A percentile compares a stretch with the other conserved stretches of the same genome.
Evolutionary conservation across 345 rosid genomes (phyloP).

Genomic region (Gossypium longicalyx): DNA sequence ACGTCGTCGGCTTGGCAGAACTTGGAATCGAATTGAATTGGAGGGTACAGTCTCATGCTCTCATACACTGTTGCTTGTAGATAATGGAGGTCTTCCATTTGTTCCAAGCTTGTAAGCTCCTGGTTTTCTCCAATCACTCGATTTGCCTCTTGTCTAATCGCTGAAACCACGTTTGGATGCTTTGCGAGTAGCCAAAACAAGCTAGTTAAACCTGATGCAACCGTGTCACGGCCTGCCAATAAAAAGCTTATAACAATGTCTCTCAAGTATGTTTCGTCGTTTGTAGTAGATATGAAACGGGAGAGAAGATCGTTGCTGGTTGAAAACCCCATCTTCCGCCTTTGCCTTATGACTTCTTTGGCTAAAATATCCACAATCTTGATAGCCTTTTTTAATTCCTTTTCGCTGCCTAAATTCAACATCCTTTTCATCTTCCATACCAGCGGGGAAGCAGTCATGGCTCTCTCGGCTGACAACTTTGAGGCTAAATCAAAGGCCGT

Average conservation of each 20-base stretch:
- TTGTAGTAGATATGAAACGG: slow-evolving; percentile 50
- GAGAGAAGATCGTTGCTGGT: slow-evolving; percentile 51
- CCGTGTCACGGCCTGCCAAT: slow-evolving; percentile 57
- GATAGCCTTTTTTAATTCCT: slow-evolving; percentile 43
- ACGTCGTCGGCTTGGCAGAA: slow-evolving; percentile 37
- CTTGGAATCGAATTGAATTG: slow-evolving; percentile 56
- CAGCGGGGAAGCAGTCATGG: slow-evolving; percentile 44
- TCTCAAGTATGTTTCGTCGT: slow-evolving; percentile 42
- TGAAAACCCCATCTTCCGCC: slow-evolving; percentile 32
- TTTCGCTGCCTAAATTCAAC: slow-evolving; percentile 62
- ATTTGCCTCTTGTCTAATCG: slow-evolving; percentile 33
- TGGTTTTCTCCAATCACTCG: slow-evolving; percentile 28
- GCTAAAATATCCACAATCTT: slow-evolving; percentile 44
- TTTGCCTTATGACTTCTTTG: slow-evolving; percentile 42
- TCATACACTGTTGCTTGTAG: slow-evolving; percentile 44
- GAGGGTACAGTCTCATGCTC: slow-evolving; percentile 54
- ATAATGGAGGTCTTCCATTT: slow-evolving; percentile 35
- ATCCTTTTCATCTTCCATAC: slow-evolving; percentile 60
- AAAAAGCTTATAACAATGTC: slow-evolving; percentile 70
- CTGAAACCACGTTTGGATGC: slow-evolving; percentile 31
- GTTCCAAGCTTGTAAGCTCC: slow-evolving; percentile 31
- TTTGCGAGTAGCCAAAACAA: slow-evolving; percentile 44
- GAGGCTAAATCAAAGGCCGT: slow-evolving; percentile 62
- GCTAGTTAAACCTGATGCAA: slow-evolving; percentile 49
- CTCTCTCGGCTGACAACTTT: slow-evolving; percentile 57